These are phyloP conservation scores for Pichiaceae sp. DNA, from an alignment of 1,139 yeast species.

Conservation along the genomic window DNA sequence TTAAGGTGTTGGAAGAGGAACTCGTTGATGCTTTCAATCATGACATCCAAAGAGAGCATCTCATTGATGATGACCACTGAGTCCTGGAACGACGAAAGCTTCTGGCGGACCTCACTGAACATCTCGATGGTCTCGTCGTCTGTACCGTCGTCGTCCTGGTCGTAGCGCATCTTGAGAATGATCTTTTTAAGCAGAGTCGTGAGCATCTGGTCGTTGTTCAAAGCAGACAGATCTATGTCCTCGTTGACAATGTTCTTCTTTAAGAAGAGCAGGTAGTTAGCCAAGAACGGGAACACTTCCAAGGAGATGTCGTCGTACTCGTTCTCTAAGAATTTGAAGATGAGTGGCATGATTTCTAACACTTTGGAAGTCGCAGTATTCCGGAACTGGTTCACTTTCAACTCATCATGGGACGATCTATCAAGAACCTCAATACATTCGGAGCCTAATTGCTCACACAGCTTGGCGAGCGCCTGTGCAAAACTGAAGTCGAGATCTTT, in stretches of 20 bases:
- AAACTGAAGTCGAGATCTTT: slow-evolving; percentile 55
- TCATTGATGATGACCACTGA: slow-evolving; percentile 72
- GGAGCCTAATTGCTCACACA: slow-evolving; percentile 65
- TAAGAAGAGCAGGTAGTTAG: slow-evolving; percentile 61
- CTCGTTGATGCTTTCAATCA: slow-evolving; percentile 58
- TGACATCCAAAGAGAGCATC: slow-evolving; percentile 59
- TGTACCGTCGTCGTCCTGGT: slow-evolving; percentile 67
- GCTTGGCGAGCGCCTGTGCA: slow-evolving; percentile 61
- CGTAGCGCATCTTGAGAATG: slow-evolving; percentile 72
- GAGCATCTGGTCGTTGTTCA: slow-evolving; percentile 39
- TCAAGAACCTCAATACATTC: slow-evolving; percentile 68
- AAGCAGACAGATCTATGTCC: slow-evolving; percentile 23
- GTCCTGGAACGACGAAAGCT: slow-evolving; percentile 75
- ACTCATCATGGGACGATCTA: slow-evolving; percentile 28
- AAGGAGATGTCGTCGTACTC: slow-evolving; percentile 85
- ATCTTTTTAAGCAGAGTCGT: slow-evolving; percentile 59
- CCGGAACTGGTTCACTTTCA: slow-evolving; percentile 25
- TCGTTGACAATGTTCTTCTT: slow-evolving; percentile 44
- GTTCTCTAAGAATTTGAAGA: slow-evolving; percentile 62
- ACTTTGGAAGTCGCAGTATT: slow-evolving; percentile 38
- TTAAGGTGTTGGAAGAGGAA: slow-evolving; percentile 33
- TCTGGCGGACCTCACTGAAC: slow-evolving; percentile 68
- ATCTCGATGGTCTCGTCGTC: slow-evolving; percentile 63
- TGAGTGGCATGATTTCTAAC: slow-evolving; percentile 62
- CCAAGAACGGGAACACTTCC: slow-evolving; percentile 75